These are phyloP conservation scores for Xylariaceae sp. DNA, from an alignment of 2,329 filamentous ascomycete genomes.

Conservation along the genomic window DNA sequence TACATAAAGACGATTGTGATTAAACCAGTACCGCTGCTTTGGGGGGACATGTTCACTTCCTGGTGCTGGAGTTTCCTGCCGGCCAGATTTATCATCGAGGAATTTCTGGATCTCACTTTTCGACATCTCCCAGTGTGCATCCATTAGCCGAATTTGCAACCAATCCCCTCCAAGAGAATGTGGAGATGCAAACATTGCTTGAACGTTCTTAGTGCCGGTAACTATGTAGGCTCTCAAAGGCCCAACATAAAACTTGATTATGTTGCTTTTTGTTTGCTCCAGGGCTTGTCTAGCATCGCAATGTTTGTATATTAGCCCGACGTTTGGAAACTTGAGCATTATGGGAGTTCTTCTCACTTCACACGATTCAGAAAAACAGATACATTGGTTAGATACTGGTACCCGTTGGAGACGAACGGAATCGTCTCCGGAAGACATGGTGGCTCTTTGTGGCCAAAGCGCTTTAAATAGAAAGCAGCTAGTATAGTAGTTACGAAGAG, in stretches of 20 bases:
- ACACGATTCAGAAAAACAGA: constrained; percentile 11
- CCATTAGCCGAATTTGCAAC: constrained; percentile 16
- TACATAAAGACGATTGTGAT: constrained; percentile 23
- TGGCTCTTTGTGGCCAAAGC: too few relatives aligned
- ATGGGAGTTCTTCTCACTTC: neutral
- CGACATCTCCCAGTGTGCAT: constrained; percentile 21
- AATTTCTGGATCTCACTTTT: constrained; percentile 26
- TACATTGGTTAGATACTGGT: constrained; percentile 21
- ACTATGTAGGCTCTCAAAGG: constrained; percentile 19
- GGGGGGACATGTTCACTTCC: constrained; percentile 25
- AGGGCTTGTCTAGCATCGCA: too few relatives aligned
- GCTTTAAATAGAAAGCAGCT: too few relatives aligned
- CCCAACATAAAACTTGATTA: constrained; percentile 26
- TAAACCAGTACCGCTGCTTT: constrained; percentile 33
- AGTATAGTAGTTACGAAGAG: too few relatives aligned
- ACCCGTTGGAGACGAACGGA: constrained; percentile 23
- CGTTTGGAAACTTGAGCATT: neutral
- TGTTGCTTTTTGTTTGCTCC: constrained; percentile 4
- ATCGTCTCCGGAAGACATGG: too few relatives aligned
- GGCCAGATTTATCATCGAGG: constrained; percentile 24
- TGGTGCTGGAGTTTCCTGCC: constrained; percentile 18
- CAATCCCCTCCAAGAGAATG: constrained; percentile 8
- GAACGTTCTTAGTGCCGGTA: constrained; percentile 23
- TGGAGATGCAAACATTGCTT: constrained; percentile 22
- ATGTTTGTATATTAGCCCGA: neutral